Percentiles rank a stretch among this genome's conserved stretches.
Evolutionary conservation across 1,139 yeast species (phyloP).

Genomic region (Yamadazyma blattariae): DNA sequence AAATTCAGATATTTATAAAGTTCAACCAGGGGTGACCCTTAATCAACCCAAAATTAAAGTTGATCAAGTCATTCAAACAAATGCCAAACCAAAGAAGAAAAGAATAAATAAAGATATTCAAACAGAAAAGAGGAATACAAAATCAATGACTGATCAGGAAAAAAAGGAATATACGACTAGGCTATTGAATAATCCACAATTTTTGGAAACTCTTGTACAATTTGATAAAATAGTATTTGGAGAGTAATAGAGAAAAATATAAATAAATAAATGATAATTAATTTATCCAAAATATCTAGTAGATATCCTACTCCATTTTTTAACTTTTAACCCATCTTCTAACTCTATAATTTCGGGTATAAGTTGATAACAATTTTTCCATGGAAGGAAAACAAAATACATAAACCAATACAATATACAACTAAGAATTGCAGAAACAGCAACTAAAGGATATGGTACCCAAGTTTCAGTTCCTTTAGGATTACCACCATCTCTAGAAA

Average conservation of each 20-base stretch:
- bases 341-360: conserved; percentile 34
- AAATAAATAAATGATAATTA: not conserved
- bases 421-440: conserved; percentile 25
- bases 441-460: conserved; percentile 52
- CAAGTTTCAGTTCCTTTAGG: conserved; percentile 42
- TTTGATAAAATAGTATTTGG: conserved; percentile 5
- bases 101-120: too few species aligned
- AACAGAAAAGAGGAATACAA: too few species aligned
- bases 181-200: conserved; percentile 2
- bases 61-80: not conserved
- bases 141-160: not conserved
- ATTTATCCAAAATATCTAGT: conserved; percentile 6
- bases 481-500: conserved; percentile 36
- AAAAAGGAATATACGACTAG: conserved; percentile 1
- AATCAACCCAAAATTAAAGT: not conserved
- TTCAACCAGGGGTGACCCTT: too few species aligned
- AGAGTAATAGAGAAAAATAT: conserved; percentile 1
- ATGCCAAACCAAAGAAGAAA: not conserved
- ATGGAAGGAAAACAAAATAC: conserved; percentile 46
- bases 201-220: conserved; percentile 4
- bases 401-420: conserved; percentile 49
- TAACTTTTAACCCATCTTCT: conserved; percentile 55
- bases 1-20: too few species aligned
- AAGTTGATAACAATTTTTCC: conserved; percentile 39
- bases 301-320: conserved; percentile 39